Conservation (phyloP, 768 basidiomycete genomes). For the Suillus ampliporus region DNA sequence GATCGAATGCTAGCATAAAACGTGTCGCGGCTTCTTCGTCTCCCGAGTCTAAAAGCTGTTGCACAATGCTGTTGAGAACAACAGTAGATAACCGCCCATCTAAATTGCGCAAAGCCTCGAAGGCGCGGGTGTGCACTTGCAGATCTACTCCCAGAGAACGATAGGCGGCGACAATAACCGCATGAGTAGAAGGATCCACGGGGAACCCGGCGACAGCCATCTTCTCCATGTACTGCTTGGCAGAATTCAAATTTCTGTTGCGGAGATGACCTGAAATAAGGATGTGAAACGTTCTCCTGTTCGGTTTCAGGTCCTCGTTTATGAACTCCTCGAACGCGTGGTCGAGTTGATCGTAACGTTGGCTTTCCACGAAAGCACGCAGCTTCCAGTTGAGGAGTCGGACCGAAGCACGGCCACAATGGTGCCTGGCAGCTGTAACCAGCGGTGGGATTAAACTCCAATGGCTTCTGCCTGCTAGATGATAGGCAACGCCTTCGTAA, state of each 20-base stretch:
- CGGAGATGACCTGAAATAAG: conserved; percentile 70
- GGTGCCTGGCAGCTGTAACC: conserved; percentile 53
- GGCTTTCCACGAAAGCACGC: conserved; percentile 61
- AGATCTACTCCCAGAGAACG: conserved; percentile 62
- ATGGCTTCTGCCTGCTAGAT: conserved; percentile 48
- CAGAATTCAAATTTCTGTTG: conserved; percentile 65
- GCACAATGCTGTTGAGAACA: conserved; percentile 74
- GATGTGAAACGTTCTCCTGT: conserved; percentile 70
- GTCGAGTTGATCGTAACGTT: conserved; percentile 52
- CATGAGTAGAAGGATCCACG: conserved; percentile 62
- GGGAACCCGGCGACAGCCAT: conserved; percentile 66
- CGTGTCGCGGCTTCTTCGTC: conserved; percentile 54
- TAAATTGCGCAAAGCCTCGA: conserved; percentile 52
- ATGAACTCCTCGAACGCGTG: conserved; percentile 57
- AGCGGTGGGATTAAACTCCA: conserved; percentile 59
- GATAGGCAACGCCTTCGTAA: conserved; percentile 62
- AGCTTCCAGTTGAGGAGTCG: conserved; percentile 76
- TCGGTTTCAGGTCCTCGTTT: conserved; percentile 50
- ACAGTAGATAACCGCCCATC: conserved; percentile 48
- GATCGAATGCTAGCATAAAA: conserved; percentile 55
- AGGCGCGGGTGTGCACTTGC: conserved; percentile 56
- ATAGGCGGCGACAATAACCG: conserved; percentile 62
- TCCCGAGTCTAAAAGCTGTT: conserved; percentile 58
- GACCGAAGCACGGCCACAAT: conserved; percentile 53
- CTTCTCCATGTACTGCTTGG: conserved; percentile 53